Percentiles rank a stretch among this genome's conserved stretches.
Conservation (phyloP, 2,329 filamentous ascomycete species). For the Furcasterigmium furcatum region DNA sequence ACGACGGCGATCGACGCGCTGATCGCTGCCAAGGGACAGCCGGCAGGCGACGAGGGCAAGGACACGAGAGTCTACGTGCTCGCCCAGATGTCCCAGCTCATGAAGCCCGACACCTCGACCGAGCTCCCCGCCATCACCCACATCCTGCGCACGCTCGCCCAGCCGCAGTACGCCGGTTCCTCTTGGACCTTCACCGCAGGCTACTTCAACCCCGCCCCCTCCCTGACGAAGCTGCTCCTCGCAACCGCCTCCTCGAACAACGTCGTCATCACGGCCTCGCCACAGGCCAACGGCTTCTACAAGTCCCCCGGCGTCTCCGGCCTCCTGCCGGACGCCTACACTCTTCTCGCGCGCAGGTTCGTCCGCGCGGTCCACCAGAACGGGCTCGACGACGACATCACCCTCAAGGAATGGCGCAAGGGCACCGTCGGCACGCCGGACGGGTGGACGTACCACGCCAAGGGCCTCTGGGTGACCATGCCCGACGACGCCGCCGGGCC, state of each 20-base stretch:
- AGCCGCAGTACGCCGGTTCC: slow-evolving; percentile 60
- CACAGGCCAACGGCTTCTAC: slow-evolving; percentile 94
- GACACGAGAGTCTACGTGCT: slow-evolving; percentile 82
- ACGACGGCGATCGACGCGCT: slow-evolving; percentile 65
- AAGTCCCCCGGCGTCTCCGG: slow-evolving; percentile 83
- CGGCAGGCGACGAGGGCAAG: slow-evolving; percentile 15
- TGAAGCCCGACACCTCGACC: slow-evolving; percentile 77
- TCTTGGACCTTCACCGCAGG: slow-evolving; percentile 97
- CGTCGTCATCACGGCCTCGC: slow-evolving; percentile 87
- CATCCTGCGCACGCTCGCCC: slow-evolving; percentile 66
- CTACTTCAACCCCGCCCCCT: slow-evolving; percentile 95
- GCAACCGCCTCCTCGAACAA: slow-evolving; percentile 66
- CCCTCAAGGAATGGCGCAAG: slow-evolving; percentile 81
- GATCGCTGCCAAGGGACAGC: slow-evolving; percentile 46
- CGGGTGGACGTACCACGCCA: slow-evolving; percentile 98
- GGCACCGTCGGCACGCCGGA: slow-evolving; percentile 77
- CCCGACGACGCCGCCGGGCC: slow-evolving; percentile 60
- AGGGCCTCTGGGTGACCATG: slow-evolving; percentile 87
- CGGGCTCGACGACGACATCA: slow-evolving; percentile 53
- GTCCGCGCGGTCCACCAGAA: slow-evolving; percentile 53
- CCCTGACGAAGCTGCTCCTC: slow-evolving; percentile 76
- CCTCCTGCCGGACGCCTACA: slow-evolving; percentile 89
- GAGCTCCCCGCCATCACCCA: slow-evolving; percentile 80
- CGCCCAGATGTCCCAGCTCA: slow-evolving; percentile 81
- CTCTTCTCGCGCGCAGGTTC: slow-evolving; percentile 80